A percentile compares a stretch with the other conserved stretches of the same genome.
Evolutionary conservation across 768 basidiomycete species (phyloP).

Genomic region (Rhizopogon vesiculosus): DNA sequence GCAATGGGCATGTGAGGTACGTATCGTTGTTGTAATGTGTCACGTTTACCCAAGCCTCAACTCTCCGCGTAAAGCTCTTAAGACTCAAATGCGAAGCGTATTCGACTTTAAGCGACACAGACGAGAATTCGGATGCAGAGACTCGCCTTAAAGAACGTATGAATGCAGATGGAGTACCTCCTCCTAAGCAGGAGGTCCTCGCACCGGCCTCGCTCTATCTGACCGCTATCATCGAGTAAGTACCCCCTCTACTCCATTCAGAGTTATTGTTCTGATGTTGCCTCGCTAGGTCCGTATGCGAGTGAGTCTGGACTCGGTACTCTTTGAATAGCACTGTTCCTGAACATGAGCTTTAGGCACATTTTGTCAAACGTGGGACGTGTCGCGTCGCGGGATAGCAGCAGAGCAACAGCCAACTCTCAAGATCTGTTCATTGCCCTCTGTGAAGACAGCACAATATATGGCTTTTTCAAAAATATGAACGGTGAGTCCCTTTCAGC

Average conservation of each 20-base stretch:
- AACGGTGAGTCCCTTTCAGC: constrained; percentile 51
- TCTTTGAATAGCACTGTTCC: constrained; percentile 1
- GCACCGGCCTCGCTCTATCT: constrained; percentile 86
- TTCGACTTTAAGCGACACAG: constrained; percentile 76
- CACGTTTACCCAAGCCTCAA: not conserved
- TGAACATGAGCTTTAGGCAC: constrained; percentile 47
- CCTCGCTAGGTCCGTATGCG: constrained; percentile 70
- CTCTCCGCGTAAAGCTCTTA: constrained; percentile 47
- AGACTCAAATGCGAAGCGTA: constrained; percentile 87
- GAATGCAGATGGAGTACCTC: constrained; percentile 44
- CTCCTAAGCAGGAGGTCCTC: constrained; percentile 49
- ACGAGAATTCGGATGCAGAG: constrained; percentile 70
- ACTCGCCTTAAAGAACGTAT: constrained; percentile 60
- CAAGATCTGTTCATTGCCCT: constrained; percentile 85
- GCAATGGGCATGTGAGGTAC: constrained; percentile 73
- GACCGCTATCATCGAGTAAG: constrained; percentile 91
- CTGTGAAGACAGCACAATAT: constrained; percentile 87
- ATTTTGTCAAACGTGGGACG: constrained; percentile 78
- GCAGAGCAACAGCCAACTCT: constrained; percentile 65
- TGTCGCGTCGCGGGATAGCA: constrained; percentile 83
- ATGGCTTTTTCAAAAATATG: constrained; percentile 81
- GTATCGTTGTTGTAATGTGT: constrained; percentile 4
- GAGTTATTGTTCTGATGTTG: constrained; percentile 21
- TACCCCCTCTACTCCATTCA: constrained; percentile 19
- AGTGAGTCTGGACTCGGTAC: constrained; percentile 46